Conservation (phyloP, 371 early-diverging fungal genomes). For the Mortierella sp. region DNA sequence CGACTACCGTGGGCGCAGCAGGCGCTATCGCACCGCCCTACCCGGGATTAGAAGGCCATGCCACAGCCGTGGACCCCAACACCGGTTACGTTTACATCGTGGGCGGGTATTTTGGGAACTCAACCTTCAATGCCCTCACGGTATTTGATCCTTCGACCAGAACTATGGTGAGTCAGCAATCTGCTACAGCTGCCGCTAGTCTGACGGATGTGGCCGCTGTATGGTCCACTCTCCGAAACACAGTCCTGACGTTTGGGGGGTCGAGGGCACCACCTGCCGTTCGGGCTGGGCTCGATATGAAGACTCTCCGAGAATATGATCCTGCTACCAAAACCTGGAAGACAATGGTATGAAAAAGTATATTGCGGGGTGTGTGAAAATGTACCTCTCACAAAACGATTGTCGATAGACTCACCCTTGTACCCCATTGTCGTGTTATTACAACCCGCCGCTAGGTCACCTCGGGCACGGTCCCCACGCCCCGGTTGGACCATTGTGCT, state of each 20-base stretch:
- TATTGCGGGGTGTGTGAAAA: too few species aligned
- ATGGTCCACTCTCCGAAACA: constrained; percentile 28
- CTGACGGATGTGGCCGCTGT: constrained; percentile 25
- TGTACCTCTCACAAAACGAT: too few species aligned
- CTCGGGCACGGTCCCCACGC: constrained; percentile 26
- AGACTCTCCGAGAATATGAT: constrained; percentile 19
- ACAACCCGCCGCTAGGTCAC: too few species aligned
- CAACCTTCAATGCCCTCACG: constrained; percentile 23
- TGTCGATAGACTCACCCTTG: too few species aligned
- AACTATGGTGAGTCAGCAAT: constrained; percentile 2
- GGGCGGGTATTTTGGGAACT: constrained; percentile 28
- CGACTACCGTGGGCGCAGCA: not conserved
- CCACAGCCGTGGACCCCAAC: constrained; percentile 19
- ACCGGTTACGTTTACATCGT: constrained; percentile 32
- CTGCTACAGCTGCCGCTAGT: constrained; percentile 8
- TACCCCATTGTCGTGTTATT: too few species aligned
- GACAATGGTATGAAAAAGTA: constrained; percentile 25
- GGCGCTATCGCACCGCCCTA: not conserved
- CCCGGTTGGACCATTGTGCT: constrained; percentile 35
- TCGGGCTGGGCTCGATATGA: constrained; percentile 14
- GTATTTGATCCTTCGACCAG: constrained; percentile 21
- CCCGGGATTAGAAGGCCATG: constrained; percentile 28
- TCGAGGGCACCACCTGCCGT: constrained; percentile 14
- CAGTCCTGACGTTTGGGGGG: constrained; percentile 40
- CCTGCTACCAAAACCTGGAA: constrained; percentile 19